A percentile compares a stretch with the other conserved stretches of the same genome.
These are phyloP conservation scores for Colletotrichum tanaceti DNA, from an alignment of 2,329 filamentous ascomycete genomes.

Conservation along the genomic window DNA sequence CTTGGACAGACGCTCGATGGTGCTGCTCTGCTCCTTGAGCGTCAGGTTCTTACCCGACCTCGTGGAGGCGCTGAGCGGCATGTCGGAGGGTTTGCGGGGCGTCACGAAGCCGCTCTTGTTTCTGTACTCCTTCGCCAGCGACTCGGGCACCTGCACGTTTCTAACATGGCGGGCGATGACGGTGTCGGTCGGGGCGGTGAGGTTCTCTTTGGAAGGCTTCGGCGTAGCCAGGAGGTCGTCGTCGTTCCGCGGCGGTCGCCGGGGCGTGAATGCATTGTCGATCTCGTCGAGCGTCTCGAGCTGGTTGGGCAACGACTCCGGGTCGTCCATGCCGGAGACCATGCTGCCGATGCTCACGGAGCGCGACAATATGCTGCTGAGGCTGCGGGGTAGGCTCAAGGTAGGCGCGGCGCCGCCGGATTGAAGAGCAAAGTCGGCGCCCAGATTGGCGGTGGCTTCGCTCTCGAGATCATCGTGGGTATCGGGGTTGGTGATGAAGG, in stretches of 20 bases:
- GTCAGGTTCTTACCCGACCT: conserved; percentile 80
- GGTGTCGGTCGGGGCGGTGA: conserved; percentile 82
- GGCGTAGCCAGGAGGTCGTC: conserved; percentile 75
- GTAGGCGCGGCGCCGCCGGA: conserved; percentile 79
- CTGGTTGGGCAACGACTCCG: conserved; percentile 59
- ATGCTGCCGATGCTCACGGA: conserved; percentile 91
- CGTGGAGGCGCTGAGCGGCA: conserved; percentile 64
- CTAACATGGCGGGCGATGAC: conserved; percentile 88
- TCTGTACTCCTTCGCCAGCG: conserved; percentile 86
- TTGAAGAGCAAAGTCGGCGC: conserved; percentile 84
- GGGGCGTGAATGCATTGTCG: conserved; percentile 53
- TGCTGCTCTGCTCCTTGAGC: conserved; percentile 96
- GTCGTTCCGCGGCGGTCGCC: conserved; percentile 51
- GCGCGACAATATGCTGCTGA: conserved; percentile 72
- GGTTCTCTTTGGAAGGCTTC: conserved; percentile 65
- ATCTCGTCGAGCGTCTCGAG: conserved; percentile 64
- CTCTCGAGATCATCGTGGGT: conserved; percentile 72
- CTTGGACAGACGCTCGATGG: conserved; percentile 94
- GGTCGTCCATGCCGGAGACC: conserved; percentile 77
- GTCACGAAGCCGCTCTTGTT: conserved; percentile 76
- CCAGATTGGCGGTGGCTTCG: conserved; percentile 74
- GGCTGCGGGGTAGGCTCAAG: conserved; percentile 60
- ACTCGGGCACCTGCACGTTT: conserved; percentile 91
- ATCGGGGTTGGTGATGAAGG: conserved; percentile 66
- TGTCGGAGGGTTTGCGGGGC: conserved; percentile 62